These are phyloP conservation scores for Cutaneotrichosporon spelunceum DNA, from an alignment of 1,284 basidiomycete species.

Conservation along the genomic window DNA sequence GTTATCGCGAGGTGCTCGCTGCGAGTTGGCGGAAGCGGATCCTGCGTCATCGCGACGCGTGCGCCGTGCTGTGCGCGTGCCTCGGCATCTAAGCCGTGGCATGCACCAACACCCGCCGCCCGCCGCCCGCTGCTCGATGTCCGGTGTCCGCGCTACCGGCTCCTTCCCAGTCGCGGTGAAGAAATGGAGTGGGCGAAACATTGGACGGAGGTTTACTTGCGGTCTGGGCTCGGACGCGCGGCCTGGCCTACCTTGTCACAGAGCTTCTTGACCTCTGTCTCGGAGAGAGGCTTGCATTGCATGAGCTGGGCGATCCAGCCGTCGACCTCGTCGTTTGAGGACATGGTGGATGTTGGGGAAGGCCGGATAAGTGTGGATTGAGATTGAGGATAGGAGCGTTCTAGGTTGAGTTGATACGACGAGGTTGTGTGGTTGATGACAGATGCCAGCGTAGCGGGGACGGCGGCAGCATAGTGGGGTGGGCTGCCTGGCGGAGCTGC, in stretches of 20 bases:
- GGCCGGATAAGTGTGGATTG: neutral
- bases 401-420: neutral
- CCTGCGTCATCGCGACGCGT: neutral
- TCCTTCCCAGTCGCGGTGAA: neutral
- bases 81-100: neutral
- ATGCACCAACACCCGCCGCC: neutral
- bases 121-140: too few species aligned
- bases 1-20: neutral
- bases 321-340: constrained; percentile 56
- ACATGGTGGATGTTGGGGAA: constrained; percentile 28
- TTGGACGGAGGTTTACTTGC: neutral
- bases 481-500: too few species aligned
- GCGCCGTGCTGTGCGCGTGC: neutral
- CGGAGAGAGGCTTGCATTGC: constrained; percentile 96
- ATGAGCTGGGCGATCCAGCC: constrained; percentile 95
- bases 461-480: too few species aligned
- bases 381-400: neutral
- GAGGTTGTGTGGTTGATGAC: neutral
- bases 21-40: neutral
- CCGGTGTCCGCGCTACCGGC: neutral
- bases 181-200: neutral
- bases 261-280: constrained; percentile 93
- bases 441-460: neutral
- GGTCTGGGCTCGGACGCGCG: constrained; percentile 19
- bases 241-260: constrained; percentile 87